Evolutionary conservation across 2,329 filamentous ascomycete species (phyloP).

Genomic region (Scleromitrula shiraiana): DNA sequence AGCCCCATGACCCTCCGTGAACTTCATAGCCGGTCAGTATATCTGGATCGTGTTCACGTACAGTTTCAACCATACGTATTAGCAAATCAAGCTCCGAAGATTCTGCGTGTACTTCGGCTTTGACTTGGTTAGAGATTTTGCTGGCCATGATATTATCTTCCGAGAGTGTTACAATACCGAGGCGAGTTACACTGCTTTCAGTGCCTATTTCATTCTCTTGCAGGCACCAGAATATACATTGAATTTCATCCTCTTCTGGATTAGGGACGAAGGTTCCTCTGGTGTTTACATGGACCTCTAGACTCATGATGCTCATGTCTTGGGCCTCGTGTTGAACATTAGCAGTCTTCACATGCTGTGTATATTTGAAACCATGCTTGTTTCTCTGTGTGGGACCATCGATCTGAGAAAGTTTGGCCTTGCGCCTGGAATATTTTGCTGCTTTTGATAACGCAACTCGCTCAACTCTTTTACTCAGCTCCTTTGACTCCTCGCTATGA

Average conservation of each 20-base stretch:
- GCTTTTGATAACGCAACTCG: slow-evolving; percentile 2
- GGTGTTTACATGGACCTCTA: slow-evolving; percentile 88
- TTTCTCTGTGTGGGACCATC: slow-evolving; percentile 80
- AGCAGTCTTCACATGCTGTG: slow-evolving; percentile 64
- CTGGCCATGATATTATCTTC: slow-evolving; percentile 50
- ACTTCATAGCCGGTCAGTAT: slow-evolving; percentile 94
- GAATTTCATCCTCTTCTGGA: slow-evolving; percentile 81
- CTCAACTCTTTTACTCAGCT: slow-evolving; percentile 15
- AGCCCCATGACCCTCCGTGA: slow-evolving; percentile 90
- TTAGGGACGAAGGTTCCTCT: slow-evolving; percentile 75
- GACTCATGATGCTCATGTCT: slow-evolving; percentile 94
- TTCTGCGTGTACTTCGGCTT: slow-evolving; percentile 64
- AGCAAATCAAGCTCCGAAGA: slow-evolving; percentile 76
- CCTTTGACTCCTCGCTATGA: slow-evolving; percentile 28
- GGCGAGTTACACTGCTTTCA: slow-evolving; percentile 45
- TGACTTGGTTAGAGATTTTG: slow-evolving; percentile 53
- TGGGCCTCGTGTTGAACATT: slow-evolving; percentile 77
- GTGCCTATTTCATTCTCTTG: slow-evolving; percentile 62
- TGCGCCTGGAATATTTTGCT: slow-evolving; percentile 13
- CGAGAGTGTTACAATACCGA: slow-evolving; percentile 68
- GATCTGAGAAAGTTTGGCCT: slow-evolving; percentile 64
- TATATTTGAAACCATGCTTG: slow-evolving; percentile 77
- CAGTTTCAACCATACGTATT: slow-evolving; percentile 77
- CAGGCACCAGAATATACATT: slow-evolving; percentile 84
- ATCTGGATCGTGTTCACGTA: slow-evolving; percentile 78